Evolutionary conservation across 2,329 filamentous ascomycete genomes (phyloP).

Genomic region (Claviceps monticola): DNA sequence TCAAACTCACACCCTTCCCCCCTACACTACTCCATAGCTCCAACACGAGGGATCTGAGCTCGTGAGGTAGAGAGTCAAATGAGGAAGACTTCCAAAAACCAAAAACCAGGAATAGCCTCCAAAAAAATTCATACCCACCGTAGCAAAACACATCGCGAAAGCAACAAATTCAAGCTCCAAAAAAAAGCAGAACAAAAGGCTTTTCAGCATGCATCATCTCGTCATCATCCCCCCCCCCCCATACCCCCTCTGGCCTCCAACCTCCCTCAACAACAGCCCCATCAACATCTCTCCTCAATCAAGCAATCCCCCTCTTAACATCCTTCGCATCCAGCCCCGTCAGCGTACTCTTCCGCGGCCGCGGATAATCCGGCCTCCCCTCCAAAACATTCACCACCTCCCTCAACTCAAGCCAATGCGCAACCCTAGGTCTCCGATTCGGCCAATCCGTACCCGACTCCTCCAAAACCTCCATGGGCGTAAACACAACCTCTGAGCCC

Average conservation of each 20-base stretch:
- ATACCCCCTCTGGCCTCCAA: not conserved
- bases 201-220: not conserved
- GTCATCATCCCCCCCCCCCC: not conserved
- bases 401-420: constrained; percentile 76
- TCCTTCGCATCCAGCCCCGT: constrained; percentile 45
- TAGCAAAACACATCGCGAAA: not conserved
- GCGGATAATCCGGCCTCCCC: constrained; percentile 46
- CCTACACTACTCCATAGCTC: too few relatives aligned
- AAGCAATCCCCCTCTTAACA: constrained; percentile 36
- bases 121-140: too few relatives aligned
- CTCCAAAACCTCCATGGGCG: constrained; percentile 67
- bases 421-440: constrained; percentile 67
- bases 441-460: constrained; percentile 83
- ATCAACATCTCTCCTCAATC: too few relatives aligned
- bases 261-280: not conserved
- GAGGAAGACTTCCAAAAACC: too few relatives aligned
- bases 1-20: too few relatives aligned
- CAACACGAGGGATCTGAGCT: too few relatives aligned
- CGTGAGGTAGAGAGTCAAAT: too few relatives aligned
- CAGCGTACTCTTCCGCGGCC: constrained; percentile 32
- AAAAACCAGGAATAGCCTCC: too few relatives aligned
- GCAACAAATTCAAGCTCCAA: not conserved
- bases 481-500: constrained; percentile 81
- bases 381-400: constrained; percentile 73
- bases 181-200: not conserved